phyloP scores from a whole-genome alignment of 2,329 filamentous ascomycete species.

The Phaeosphaeria sp. region DNA sequence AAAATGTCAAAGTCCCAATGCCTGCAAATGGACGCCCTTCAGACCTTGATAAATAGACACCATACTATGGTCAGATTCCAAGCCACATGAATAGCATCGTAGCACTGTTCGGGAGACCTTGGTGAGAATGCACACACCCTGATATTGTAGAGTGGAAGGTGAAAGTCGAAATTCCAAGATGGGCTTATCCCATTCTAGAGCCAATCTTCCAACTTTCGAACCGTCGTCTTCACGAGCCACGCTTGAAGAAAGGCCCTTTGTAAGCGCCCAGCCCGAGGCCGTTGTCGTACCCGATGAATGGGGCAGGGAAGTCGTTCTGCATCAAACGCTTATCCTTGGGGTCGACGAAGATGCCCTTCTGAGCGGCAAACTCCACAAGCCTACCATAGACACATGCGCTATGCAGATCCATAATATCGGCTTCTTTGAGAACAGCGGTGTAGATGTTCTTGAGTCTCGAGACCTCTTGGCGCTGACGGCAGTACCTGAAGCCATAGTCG shows the following conservation, averaged over 20 bases:
- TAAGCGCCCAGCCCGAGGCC: not conserved
- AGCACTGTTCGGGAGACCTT: no score
- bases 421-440: conserved; percentile 5
- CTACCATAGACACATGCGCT: conserved; percentile 9
- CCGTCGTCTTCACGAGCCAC: not conserved
- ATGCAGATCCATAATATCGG: conserved; percentile 14
- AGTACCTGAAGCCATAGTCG: conserved; percentile 28
- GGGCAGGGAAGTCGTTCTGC: conserved; percentile 11
- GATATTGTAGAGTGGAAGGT: not conserved
- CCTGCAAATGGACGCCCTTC: no score
- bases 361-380: conserved; percentile 8
- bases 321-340: conserved; percentile 7
- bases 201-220: not conserved
- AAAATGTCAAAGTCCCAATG: no score
- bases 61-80: no score
- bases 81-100: no score
- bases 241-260: conserved; percentile 8
- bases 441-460: conserved; percentile 22
- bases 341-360: not conserved
- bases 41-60: no score
- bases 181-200: not conserved
- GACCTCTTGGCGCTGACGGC: conserved; percentile 22
- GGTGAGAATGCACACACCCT: no score
- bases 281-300: conserved; percentile 13
- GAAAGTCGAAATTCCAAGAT: not conserved